A percentile compares a stretch with the other conserved stretches of the same genome.
Evolutionary conservation across 1,284 basidiomycete genomes (phyloP).

Genomic region (Anthracocystis panici-leucophaei): DNA sequence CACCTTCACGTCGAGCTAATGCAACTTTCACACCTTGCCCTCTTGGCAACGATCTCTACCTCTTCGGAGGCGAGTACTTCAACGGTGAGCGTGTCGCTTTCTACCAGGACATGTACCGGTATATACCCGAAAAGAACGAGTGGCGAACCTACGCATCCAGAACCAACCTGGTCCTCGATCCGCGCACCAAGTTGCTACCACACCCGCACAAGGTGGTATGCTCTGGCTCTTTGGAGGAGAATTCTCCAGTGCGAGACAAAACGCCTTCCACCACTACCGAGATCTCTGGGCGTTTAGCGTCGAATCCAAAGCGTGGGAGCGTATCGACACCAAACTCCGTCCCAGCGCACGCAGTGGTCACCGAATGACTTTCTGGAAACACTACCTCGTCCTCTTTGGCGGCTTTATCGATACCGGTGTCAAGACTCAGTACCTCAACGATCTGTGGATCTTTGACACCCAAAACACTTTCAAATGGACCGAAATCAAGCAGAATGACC

Average conservation of each 20-base stretch:
- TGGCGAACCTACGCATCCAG: constrained; percentile 64
- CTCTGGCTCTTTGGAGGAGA: constrained; percentile 70
- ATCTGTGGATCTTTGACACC: constrained; percentile 88
- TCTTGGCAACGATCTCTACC: constrained; percentile 66
- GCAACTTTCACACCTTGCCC: constrained; percentile 68
- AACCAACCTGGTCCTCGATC: constrained; percentile 68
- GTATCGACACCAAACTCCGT: constrained; percentile 85
- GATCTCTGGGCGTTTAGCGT: constrained; percentile 72
- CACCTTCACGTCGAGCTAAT: constrained; percentile 65
- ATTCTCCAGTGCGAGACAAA: constrained; percentile 82
- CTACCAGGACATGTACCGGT: constrained; percentile 67
- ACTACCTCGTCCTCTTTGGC: constrained; percentile 83
- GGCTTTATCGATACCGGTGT: constrained; percentile 85
- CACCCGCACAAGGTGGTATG: constrained; percentile 64
- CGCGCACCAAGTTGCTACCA: constrained; percentile 66
- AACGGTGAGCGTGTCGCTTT: constrained; percentile 66
- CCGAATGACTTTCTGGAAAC: constrained; percentile 90
- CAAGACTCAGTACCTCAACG: constrained; percentile 83
- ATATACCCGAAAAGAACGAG: constrained; percentile 63
- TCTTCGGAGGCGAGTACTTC: constrained; percentile 69
- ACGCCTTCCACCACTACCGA: constrained; percentile 89
- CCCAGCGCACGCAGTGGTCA: constrained; percentile 86
- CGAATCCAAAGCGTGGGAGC: constrained; percentile 79
- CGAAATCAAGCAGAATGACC: constrained; percentile 75
- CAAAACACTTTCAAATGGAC: constrained; percentile 86